Evolutionary conservation across 116 monocot species (phyloP), one percentile per base, ranked within the genome.

Genomic region (Trichopus zeylanicus): DNA sequence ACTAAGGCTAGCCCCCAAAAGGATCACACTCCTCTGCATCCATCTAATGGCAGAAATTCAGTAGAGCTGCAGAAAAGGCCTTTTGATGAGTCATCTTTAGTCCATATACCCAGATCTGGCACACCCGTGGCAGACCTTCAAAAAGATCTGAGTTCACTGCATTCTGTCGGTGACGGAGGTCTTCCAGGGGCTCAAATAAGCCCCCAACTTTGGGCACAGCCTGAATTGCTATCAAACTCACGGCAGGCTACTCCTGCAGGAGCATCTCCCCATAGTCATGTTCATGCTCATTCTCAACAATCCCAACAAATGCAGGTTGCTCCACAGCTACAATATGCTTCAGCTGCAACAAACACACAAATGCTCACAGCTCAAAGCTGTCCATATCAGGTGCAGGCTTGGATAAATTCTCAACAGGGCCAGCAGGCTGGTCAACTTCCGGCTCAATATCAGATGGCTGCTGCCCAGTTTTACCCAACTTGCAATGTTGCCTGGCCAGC

Each of bases 391-490:
- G 25, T 64, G 61, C 66, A 64, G 13, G 46, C 57, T 78, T 48
- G 57, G 53, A 23, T 70, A 46, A 62, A 38, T 24, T 16, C 63
- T 54, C 62, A 29, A 21, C 22, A 56, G 37, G 5, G 35, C 57
- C 70, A 73, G 28, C 67, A 77, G 32, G 66, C 53, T 68, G 60
- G 51, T 60, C 67, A 73, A 60, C 49, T 60, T n/a, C 69, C 69
- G 34, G 42, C 34, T 73, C 71, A 69, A 23, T 62, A 73, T 66
- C 66, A 59, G 61, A 55, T 67, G 60, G 60, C 52, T 56, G 56
- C 67, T 77, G 38, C 65, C 74, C 83, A 88, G 64, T 58, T 31
- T 37, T 65, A 73, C 61, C 64, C 75, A 55, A 57, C 25, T 49
- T 59, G 67, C 46, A 71, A 22, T 32, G 21, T 39, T 62, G 21